Base-by-base conservation (phyloP, 257 asterid genomes). In the Cynanchum wilfordii region DNA sequence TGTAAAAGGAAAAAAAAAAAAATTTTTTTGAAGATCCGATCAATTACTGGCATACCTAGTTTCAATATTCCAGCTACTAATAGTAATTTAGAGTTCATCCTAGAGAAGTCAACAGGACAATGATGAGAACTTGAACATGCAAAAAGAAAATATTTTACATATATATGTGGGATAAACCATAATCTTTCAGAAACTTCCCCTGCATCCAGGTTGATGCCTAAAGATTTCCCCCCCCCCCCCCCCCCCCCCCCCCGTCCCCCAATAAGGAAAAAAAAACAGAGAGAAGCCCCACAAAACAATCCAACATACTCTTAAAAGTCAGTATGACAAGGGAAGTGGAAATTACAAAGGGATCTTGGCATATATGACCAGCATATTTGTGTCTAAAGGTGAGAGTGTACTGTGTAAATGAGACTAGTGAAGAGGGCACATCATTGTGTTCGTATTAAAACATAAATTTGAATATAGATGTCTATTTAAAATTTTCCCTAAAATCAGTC, bases 1-100 rank as follows among this genome's bases (percentile, higher is more conserved):
- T 93, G 73, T 64, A 79, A 64, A 81, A 30, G 73, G 4, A 4
- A 33, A 33, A 33, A 33, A 33, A 4, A 33, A 33, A 33, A 27
- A 9, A 27, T 12, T 3, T 16, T 13, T 60, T 60, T 5, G 2
- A 62, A 62, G 17, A 24, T 62, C 11, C 15, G 38, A 4, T 62
- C 33, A 30, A 62, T 27, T 25, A 19, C 7, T 59, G 2, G 9
- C 25, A 78, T 11, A n/a, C 7, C 13, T 68, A 44, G 36, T 44
- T 68, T 10, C 25, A 45, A 9, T 45, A 67, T 36, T 38, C 51
- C 30, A 17, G 51, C 20, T 7, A 65, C 29, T 36, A 15, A 59
- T 12, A 15, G 47, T 9, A 45, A 24, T 36, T 71, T 24, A 38
- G 4, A 40, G 17, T 29, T 51, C 29, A 22, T 1, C 22, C 58